Evolutionary conservation across 495 filamentous ascomycete genomes (phyloP).

Genomic region (Lophiotrema nucula): DNA sequence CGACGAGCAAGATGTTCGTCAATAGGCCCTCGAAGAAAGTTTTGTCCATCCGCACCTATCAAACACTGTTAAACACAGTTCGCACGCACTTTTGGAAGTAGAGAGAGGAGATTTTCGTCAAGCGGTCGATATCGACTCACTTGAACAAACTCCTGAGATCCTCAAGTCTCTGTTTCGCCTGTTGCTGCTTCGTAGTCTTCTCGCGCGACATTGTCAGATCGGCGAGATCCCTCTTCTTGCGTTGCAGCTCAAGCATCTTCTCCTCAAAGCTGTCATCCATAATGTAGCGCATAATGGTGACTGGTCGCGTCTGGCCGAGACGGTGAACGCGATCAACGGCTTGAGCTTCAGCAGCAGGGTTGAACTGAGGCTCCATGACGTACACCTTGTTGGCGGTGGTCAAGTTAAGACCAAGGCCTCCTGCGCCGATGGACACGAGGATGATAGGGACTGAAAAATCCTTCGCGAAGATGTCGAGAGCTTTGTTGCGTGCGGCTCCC

Average conservation of each 20-base stretch:
- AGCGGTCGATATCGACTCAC: conserved; percentile 36
- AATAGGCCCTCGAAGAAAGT: too few species aligned
- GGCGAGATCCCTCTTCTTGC: conserved; percentile 86
- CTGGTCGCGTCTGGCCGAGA: conserved; percentile 81
- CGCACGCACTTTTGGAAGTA: too few species aligned
- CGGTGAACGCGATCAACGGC: conserved; percentile 93
- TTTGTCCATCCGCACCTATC: too few species aligned
- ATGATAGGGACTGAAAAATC: conserved; percentile 72
- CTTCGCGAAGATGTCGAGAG: conserved; percentile 75
- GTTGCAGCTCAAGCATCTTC: conserved; percentile 84
- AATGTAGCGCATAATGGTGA: conserved; percentile 78
- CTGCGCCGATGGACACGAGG: conserved; percentile 87
- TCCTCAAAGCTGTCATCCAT: conserved; percentile 91
- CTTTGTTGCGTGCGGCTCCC: conserved; percentile 63
- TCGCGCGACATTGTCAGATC: conserved; percentile 75
- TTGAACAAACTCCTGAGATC: conserved; percentile 82
- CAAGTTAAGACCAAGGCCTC: conserved; percentile 88
- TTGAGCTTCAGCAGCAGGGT: conserved; percentile 91
- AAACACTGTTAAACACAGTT: too few species aligned
- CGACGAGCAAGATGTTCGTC: too few species aligned
- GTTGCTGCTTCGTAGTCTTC: conserved; percentile 70
- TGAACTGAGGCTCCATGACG: conserved; percentile 98
- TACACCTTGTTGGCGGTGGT: conserved; percentile 82
- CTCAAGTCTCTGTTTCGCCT: conserved; percentile 70
- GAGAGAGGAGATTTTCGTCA: too few species aligned